Percentiles rank a stretch among this genome's conserved stretches.
These are phyloP conservation scores for Kwoniella pini DNA, from an alignment of 768 basidiomycete genomes.

Conservation along the genomic window DNA sequence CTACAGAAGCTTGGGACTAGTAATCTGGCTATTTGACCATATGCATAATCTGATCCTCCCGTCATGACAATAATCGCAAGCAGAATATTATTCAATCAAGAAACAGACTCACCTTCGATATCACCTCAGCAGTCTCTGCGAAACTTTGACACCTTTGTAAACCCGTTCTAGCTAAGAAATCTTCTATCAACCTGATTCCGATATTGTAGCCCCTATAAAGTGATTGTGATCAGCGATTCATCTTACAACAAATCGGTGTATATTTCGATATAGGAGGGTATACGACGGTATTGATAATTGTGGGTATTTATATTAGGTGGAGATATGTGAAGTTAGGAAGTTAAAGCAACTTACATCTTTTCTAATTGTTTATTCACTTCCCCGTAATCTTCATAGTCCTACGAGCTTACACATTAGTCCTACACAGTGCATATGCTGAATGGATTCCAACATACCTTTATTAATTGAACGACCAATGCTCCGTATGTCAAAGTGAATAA, in stretches of 20 bases:
- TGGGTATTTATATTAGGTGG: too few relatives aligned
- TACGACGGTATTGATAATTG: too few relatives aligned
- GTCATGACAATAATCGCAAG: too few relatives aligned
- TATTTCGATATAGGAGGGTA: background rate
- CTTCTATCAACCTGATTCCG: conserved; percentile 91
- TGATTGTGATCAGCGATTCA: background rate
- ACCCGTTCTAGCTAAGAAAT: conserved; percentile 91
- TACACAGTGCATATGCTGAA: background rate
- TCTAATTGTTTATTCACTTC: conserved; percentile 88
- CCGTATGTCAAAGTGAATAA: conserved; percentile 96
- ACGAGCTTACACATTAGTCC: too few relatives aligned
- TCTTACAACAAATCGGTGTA: background rate
- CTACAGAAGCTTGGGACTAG: too few relatives aligned
- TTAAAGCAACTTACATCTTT: conserved; percentile 64
- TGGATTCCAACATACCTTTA: conserved; percentile 60
- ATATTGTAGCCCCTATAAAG: conserved; percentile 91
- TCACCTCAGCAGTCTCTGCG: conserved; percentile 89
- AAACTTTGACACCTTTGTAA: conserved; percentile 91
- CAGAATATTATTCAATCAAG: background rate
- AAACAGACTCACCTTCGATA: conserved; percentile 71
- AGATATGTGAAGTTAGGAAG: background rate
- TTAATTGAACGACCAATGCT: conserved; percentile 94
- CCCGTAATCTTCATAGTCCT: conserved; percentile 93
- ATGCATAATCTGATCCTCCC: too few relatives aligned
- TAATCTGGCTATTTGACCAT: too few relatives aligned